These are phyloP conservation scores for Saccharomycodes ludwigii DNA, from an alignment of 805 yeast species.

Conservation along the genomic window DNA sequence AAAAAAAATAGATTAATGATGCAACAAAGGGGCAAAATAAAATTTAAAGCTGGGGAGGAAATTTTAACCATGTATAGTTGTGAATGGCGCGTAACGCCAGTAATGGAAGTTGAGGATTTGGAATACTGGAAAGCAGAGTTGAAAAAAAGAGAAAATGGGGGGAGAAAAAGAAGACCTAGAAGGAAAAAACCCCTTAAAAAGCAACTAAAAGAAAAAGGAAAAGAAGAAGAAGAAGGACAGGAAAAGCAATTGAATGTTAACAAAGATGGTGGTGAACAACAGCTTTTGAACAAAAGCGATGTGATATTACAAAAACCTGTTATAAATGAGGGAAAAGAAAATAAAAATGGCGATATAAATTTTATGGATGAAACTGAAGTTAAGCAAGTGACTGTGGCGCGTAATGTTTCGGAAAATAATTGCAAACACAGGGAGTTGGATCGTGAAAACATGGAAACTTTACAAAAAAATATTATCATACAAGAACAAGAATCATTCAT, in stretches of 20 bases:
- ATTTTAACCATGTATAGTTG: slow-evolving; percentile 13
- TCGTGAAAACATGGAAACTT: no score
- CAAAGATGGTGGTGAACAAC: no score
- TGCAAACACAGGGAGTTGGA: no score
- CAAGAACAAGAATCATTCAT: no score
- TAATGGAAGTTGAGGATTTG: slow-evolving; percentile 45
- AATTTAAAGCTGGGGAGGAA: slow-evolving; percentile 36
- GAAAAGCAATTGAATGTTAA: neutral
- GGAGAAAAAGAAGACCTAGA: slow-evolving; percentile 29
- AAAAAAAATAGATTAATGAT: slow-evolving; percentile 67
- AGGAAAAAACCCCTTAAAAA: slow-evolving; percentile 21
- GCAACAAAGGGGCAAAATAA: slow-evolving; percentile 51
- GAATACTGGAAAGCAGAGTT: slow-evolving; percentile 30
- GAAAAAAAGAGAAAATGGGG: slow-evolving; percentile 29
- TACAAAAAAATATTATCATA: no score
- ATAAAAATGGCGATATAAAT: no score
- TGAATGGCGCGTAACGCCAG: slow-evolving; percentile 38
- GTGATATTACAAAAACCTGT: no score
- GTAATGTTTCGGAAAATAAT: no score
- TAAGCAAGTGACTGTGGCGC: no score
- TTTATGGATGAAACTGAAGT: no score
- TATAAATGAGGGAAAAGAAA: no score
- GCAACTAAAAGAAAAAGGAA: slow-evolving; percentile 19
- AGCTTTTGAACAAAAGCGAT: no score
- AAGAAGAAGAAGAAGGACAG: slow-evolving; percentile 4